Base-by-base conservation (phyloP, 306 rosid genomes). In the Medicago lupulina region DNA sequence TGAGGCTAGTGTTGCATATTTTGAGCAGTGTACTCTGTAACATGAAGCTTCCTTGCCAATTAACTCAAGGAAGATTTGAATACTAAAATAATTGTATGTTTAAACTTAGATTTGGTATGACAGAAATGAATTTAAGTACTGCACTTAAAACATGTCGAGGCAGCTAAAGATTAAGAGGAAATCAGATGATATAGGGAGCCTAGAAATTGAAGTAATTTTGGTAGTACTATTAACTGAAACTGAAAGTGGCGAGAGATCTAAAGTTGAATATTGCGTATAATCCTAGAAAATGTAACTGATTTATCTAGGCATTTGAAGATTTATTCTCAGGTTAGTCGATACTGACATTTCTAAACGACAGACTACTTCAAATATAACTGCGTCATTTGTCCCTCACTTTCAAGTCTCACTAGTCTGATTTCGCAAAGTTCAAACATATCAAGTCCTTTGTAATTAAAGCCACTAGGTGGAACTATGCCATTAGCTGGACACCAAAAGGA, bases 141-240 rank as follows among this genome's bases (percentile, higher is more conserved):
- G 5, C 18, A 53, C 60, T 53, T 59, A 0, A 14, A 59, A 59
- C 13, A 12, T 59, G 66, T 59, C 18, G 14, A 13, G 40, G 18
- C 17, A 14, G 28, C 39, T 59, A 28, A 59, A 6, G 9, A 59
- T 59, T 59, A 39, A 59, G 65, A 59, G 65, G 65, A 59, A 59
- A 59, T 59, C 17, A 13, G 65, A 23, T 59, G 65, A 25, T 59
- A 6, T 13, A 25, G 40, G 23, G 23, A 6, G n/a, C 25, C 15
- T 58, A 23, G 39, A 58, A 58, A 12, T 10, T 11, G 64, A 0
- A 58, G 64, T 58, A n/a, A 23, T 12, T 58, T 58, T 58, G 7
- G 64, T 23, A 58, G 64, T 58, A 21, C 64, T 23, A 28, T 28
- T 28, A 58, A 5, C 38, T 23, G 5, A 36, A 58, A 5, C 38